phyloP scores from a whole-genome alignment of 352 stramenopile species.

The Phytophthora ramorum region DNA sequence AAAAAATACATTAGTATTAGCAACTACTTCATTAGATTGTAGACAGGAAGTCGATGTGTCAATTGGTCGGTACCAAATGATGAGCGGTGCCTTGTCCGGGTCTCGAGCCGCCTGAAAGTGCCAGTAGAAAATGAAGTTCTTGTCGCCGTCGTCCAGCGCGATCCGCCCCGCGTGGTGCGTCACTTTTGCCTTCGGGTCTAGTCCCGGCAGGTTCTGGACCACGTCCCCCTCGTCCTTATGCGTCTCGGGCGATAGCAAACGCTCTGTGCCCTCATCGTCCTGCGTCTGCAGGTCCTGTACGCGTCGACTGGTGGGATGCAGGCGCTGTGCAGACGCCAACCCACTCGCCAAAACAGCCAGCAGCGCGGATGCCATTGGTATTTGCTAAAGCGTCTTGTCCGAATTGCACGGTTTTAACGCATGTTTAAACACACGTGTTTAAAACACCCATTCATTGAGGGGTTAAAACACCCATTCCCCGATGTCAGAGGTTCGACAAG shows the following conservation, averaged over 20 bases:
- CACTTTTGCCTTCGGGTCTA: conserved; percentile 59
- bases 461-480: too few species aligned
- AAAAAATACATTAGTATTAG: neutral
- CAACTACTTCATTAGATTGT: neutral
- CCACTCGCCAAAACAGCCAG: conserved; percentile 5
- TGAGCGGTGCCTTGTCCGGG: conserved; percentile 58
- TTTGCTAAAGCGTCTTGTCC: neutral
- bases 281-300: conserved; percentile 9
- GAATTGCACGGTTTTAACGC: neutral
- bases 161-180: conserved; percentile 76
- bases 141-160: conserved; percentile 47
- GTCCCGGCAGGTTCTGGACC: conserved; percentile 56
- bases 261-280: neutral
- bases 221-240: conserved; percentile 40
- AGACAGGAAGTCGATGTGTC: neutral
- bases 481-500: too few species aligned
- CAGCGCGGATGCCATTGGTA: conserved; percentile 2
- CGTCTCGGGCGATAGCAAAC: conserved; percentile 5
- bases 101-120: conserved; percentile 64
- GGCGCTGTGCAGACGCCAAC: conserved; percentile 33
- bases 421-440: too few species aligned
- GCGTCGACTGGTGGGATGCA: conserved; percentile 28
- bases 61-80: conserved; percentile 64
- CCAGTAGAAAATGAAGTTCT: conserved; percentile 85
- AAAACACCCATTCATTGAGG: too few species aligned